Evolutionary conservation across 2,329 filamentous ascomycete genomes (phyloP), one percentile per base, ranked within the genome.

Genomic region (Plenodomus lindquistii): DNA sequence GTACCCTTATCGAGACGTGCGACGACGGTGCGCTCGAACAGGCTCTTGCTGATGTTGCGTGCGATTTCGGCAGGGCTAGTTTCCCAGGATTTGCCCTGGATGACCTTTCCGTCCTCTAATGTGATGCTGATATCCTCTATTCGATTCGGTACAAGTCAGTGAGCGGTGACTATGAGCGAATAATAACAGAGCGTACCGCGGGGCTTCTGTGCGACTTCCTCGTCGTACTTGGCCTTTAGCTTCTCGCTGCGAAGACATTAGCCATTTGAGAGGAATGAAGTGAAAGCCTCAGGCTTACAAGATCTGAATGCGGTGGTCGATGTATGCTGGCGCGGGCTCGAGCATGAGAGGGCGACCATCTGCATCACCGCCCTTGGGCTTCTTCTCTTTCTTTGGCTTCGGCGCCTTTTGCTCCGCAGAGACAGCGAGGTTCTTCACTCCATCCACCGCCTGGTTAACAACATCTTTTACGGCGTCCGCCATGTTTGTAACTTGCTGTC

Each of bases 21-120:
- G 65, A 99, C 87, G 52, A 99, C 89, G 38, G 86, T 92, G 77
- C 86, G 89, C 80, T 91, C 91, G 77, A 84, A 89, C 64, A 88
- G 82, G 69, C 85, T 94, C 83, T 88, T 97, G 75, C 81, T 91
- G 73, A 92, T 96, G 65, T 80, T 83, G 75, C 84, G 88, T 55
- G 85, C 84, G 73, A 96, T 86, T 64, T 86, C 81, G 37, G 81
- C 87, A 5, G 94, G 94, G 15, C 91, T 95, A 60, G 91, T 97
- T 77, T 95, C 90, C 88, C 89, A 97, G 41, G 91, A 86, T 59
- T 87, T 93, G 55, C 89, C 94, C 55, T 83, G 74, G 67, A 86
- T 83, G 62, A 85, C 76, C 62, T 82, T 85, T 56, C 89, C 89
- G 73, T 91, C 86, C 57, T 82, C 83, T 55, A 94, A 80, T 41